Percentiles rank a stretch among this genome's conserved stretches.
These are phyloP conservation scores for Solanum medicagineum DNA, from an alignment of 257 asterid species.

Conservation along the genomic window DNA sequence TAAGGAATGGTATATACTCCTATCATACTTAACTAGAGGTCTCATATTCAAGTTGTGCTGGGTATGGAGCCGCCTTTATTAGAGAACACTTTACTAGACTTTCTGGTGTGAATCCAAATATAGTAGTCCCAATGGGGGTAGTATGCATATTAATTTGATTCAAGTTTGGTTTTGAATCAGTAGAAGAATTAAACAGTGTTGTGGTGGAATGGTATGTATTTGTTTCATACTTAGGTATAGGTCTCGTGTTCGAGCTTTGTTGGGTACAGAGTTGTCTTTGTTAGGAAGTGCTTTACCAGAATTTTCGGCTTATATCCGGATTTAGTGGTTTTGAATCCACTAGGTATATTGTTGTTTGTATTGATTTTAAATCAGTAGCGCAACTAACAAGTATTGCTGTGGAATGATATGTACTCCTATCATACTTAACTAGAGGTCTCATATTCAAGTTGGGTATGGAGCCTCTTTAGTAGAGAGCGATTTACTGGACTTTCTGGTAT, in stretches of 20 bases:
- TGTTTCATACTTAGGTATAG: no score
- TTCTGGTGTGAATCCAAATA: background rate
- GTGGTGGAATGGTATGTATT: no score
- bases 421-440: background rate
- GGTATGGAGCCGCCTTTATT: no score
- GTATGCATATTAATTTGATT: background rate
- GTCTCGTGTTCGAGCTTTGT: no score
- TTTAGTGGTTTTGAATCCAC: background rate
- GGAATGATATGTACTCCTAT: background rate
- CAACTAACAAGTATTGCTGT: background rate
- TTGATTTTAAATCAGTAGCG: background rate
- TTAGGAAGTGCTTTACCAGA: no score
- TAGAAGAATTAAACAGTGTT: no score
- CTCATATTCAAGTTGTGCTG: background rate
- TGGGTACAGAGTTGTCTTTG: no score
- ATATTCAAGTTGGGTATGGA: background rate
- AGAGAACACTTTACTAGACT: background rate
- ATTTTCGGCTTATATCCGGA: no score
- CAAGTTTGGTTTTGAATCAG: no score
- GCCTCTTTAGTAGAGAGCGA: background rate
- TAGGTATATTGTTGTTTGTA: no score
- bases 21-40: background rate
- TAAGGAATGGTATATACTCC: background rate
- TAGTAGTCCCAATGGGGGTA: background rate
- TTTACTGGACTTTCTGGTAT: background rate